Evolutionary conservation across 768 basidiomycete genomes (phyloP).

Genomic region (Macrolepiota dolichaula): DNA sequence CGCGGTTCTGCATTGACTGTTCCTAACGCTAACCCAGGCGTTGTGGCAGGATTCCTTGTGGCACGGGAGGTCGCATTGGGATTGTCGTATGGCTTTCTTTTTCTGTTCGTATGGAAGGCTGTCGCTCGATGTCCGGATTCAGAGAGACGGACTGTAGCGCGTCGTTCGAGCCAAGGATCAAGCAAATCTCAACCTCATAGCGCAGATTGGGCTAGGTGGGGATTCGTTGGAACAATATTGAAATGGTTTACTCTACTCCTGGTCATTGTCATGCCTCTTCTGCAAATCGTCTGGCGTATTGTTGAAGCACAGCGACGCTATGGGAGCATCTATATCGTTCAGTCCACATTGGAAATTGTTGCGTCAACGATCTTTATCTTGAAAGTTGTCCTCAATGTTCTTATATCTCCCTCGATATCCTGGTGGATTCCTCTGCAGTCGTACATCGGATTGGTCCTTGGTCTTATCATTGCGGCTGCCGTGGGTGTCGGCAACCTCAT

Average conservation of each 20-base stretch:
- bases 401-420: slow-evolving; percentile 35
- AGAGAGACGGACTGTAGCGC: slow-evolving; percentile 12
- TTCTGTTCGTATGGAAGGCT: slow-evolving; percentile 68
- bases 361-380: slow-evolving; percentile 56
- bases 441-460: slow-evolving; percentile 47
- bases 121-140: slow-evolving; percentile 52
- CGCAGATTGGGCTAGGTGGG: slow-evolving; percentile 67
- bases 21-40: slow-evolving; percentile 19
- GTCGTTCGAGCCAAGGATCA: not conserved
- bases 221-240: slow-evolving; percentile 46
- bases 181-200: slow-evolving; percentile 33
- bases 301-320: slow-evolving; percentile 32
- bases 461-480: slow-evolving; percentile 48
- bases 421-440: slow-evolving; percentile 41
- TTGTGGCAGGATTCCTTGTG: slow-evolving; percentile 37
- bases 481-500: slow-evolving; percentile 56
- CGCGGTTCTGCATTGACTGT: slow-evolving; percentile 27
- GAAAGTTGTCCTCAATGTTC: slow-evolving; percentile 59
- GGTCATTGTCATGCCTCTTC: slow-evolving; percentile 42
- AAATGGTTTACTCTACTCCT: slow-evolving; percentile 48
- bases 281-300: slow-evolving; percentile 67
- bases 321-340: slow-evolving; percentile 52
- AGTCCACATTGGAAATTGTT: slow-evolving; percentile 55
- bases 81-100: slow-evolving; percentile 54
- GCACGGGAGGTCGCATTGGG: slow-evolving; percentile 59